Percentiles rank a stretch among this genome's conserved stretches.
phyloP scores from a whole-genome alignment of 1,284 basidiomycete species.

The Phlebopus sp. region DNA sequence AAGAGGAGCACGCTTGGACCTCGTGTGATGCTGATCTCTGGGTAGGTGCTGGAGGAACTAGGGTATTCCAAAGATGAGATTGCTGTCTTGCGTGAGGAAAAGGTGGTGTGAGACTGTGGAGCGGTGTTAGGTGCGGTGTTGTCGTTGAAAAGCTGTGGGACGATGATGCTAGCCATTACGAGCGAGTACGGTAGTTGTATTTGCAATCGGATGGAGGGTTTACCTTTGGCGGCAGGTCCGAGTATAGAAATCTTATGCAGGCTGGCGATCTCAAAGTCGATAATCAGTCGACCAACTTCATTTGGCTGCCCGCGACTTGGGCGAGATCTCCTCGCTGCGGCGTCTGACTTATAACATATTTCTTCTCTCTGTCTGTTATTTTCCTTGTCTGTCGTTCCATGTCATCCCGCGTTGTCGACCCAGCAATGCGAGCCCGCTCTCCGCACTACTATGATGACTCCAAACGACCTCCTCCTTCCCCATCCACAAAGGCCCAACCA shows the following conservation, averaged over 20 bases:
- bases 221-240: conserved; percentile 16
- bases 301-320: conserved; percentile 28
- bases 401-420: conserved; percentile 31
- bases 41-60: conserved; percentile 65
- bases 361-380: no score
- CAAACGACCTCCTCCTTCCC: conserved; percentile 32
- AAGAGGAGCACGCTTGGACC: conserved; percentile 17
- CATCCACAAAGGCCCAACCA: conserved; percentile 31
- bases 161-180: conserved; percentile 7
- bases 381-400: conserved; percentile 14
- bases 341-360: conserved; percentile 30
- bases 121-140: neutral
- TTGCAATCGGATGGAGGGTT: conserved; percentile 28
- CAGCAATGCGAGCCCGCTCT: conserved; percentile 31
- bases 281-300: conserved; percentile 31
- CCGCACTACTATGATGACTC: conserved; percentile 28
- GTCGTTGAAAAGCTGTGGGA: conserved; percentile 31
- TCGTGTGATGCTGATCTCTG: conserved; percentile 7
- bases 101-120: conserved; percentile 47
- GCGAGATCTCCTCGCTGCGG: conserved; percentile 19
- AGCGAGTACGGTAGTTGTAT: conserved; percentile 22
- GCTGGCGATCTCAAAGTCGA: conserved; percentile 28
- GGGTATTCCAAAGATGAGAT: conserved; percentile 64
- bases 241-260: conserved; percentile 22
- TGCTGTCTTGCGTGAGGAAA: conserved; percentile 45